Conservation (phyloP, 129 eudicot species). For the Scalesia atractyloides region DNA sequence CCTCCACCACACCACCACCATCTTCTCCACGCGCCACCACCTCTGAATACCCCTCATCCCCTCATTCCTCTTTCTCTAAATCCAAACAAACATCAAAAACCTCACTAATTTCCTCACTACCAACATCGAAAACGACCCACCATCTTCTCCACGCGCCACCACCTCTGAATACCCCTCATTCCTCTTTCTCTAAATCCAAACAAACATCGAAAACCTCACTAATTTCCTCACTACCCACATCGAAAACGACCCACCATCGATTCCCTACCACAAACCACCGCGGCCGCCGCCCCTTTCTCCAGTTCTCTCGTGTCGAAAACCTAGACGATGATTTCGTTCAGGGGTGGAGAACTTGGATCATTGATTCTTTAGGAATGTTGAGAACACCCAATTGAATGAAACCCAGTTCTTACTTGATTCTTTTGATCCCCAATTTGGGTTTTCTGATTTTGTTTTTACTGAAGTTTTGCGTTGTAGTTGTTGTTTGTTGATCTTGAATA, state of each 20-base stretch:
- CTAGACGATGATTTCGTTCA: constrained; percentile 76
- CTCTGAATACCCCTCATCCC: constrained; percentile 54
- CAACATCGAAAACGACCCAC: constrained; percentile 57
- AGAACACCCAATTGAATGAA: constrained; percentile 4
- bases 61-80: constrained; percentile 51
- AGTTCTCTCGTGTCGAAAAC: too few relatives aligned
- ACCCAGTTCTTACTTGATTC: too few relatives aligned
- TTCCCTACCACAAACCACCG: too few relatives aligned
- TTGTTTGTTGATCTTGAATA: too few relatives aligned
- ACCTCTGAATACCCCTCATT: constrained; percentile 56
- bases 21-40: constrained; percentile 46
- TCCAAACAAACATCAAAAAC: constrained; percentile 58
- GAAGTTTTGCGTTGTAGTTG: too few relatives aligned
- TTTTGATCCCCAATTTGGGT: too few relatives aligned
- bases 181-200: constrained; percentile 59
- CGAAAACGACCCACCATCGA: constrained; percentile 56
- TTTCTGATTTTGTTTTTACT: too few relatives aligned
- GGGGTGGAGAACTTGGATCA: constrained; percentile 57
- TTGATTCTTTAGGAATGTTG: constrained; percentile 43
- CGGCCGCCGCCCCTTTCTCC: constrained; percentile 67
- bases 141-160: constrained; percentile 42
- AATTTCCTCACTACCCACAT: constrained; percentile 56
- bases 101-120: constrained; percentile 58
- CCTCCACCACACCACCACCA: constrained; percentile 37
- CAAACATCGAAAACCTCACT: constrained; percentile 55